These are phyloP conservation scores for Aurifilum marmelostoma DNA, from an alignment of 2,329 filamentous ascomycete species.

Conservation along the genomic window DNA sequence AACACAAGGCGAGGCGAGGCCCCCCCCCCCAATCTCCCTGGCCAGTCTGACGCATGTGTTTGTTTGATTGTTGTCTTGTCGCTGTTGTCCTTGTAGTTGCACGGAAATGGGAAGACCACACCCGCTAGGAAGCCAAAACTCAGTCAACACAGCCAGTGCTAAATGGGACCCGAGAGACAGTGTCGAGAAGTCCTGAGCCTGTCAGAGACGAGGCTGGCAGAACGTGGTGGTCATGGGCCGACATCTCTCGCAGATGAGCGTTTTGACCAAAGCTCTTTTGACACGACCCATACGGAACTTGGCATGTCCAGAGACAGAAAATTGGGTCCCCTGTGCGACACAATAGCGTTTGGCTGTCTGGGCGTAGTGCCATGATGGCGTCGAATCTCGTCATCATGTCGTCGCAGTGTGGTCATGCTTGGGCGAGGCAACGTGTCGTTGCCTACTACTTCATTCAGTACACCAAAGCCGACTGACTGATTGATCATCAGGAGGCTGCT, in stretches of 20 bases:
- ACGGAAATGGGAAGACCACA: background rate
- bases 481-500: background rate
- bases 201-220: constrained; percentile 15
- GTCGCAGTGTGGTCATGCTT: background rate
- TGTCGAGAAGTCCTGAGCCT: constrained; percentile 17
- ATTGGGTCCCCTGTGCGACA: constrained; percentile 9
- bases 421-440: background rate
- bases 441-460: background rate
- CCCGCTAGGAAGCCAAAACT: background rate
- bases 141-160: background rate
- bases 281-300: background rate
- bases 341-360: constrained; percentile 4
- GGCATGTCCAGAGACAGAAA: background rate
- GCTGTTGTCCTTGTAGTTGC: background rate
- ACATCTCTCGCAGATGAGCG: constrained; percentile 4
- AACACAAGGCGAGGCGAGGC: background rate
- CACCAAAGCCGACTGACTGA: background rate
- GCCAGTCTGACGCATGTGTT: background rate
- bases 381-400: constrained; percentile 17
- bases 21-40: background rate
- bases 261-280: constrained; percentile 12
- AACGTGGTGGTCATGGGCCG: constrained; percentile 20
- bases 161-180: background rate
- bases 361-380: constrained; percentile 8
- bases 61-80: background rate